A percentile compares a stretch with the other conserved stretches of the same genome.
Conservation (phyloP, 129 eudicot species). For the Pseudognaphalium luteoalbum region DNA sequence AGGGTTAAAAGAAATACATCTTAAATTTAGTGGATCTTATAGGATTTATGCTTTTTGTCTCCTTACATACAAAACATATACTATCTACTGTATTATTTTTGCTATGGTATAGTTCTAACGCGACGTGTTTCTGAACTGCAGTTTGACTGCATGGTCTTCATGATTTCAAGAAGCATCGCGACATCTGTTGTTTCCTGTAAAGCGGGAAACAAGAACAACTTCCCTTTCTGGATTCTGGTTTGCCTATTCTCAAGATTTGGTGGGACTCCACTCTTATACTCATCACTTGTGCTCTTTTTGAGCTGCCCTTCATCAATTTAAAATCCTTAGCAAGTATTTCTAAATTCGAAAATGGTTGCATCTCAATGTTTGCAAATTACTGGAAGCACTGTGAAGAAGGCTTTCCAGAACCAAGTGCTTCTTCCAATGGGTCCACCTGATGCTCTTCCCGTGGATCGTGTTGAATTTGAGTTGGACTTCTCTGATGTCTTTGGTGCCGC, state of each 20-base stretch:
- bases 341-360: constrained; percentile 49
- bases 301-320: constrained; percentile 45
- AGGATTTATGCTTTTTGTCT: background rate
- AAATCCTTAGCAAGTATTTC: constrained; percentile 9
- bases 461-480: constrained; percentile 65
- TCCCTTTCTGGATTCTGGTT: constrained; percentile 46
- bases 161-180: constrained; percentile 63
- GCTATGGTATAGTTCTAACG: constrained; percentile 18
- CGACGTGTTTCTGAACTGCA: constrained; percentile 32
- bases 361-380: constrained; percentile 39
- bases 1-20: background rate
- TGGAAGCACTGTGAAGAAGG: constrained; percentile 36
- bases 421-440: constrained; percentile 38
- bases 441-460: constrained; percentile 36
- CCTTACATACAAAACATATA: background rate
- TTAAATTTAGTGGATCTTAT: background rate
- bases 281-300: constrained; percentile 29
- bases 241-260: constrained; percentile 45
- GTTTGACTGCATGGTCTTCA: constrained; percentile 55
- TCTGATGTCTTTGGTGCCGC: constrained; percentile 63
- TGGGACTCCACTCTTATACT: constrained; percentile 35
- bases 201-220: constrained; percentile 61
- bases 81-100: background rate
- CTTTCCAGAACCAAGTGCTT: constrained; percentile 32
- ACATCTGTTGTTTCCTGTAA: constrained; percentile 62